Conservation (phyloP, 225 moss, liverwort and hornwort species). For the Sphagnum tenellum region DNA sequence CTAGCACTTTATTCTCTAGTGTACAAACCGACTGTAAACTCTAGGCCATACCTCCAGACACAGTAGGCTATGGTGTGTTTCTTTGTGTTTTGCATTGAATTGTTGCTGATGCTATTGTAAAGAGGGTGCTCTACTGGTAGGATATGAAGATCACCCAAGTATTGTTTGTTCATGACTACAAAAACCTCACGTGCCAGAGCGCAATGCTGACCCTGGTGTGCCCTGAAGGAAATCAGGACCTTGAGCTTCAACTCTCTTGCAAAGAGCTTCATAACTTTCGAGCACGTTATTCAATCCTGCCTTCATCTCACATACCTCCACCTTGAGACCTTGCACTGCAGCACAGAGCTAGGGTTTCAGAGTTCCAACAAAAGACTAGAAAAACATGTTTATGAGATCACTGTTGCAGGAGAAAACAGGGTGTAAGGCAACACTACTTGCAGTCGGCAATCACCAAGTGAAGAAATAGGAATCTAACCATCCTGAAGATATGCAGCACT, state of each 20-base stretch:
- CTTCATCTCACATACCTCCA: conserved; percentile 72
- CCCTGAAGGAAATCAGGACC: conserved; percentile 36
- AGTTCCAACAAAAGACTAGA: no score
- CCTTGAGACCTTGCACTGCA: conserved; percentile 71
- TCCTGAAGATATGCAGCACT: conserved; percentile 67
- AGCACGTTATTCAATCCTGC: conserved; percentile 44
- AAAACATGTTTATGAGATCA: background rate
- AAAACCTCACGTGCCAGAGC: background rate
- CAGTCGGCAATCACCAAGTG: background rate
- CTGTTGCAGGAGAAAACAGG: conserved; percentile 1
- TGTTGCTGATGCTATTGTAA: no score
- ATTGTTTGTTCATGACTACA: no score
- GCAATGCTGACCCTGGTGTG: conserved; percentile 13
- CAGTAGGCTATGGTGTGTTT: no score
- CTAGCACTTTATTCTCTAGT: no score
- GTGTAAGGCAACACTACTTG: background rate
- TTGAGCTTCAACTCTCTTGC: conserved; percentile 50
- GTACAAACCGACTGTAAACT: no score
- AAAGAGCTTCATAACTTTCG: conserved; percentile 52
- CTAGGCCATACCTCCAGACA: no score
- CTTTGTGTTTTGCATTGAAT: no score
- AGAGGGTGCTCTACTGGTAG: no score
- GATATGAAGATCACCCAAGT: no score
- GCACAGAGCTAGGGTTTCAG: background rate
- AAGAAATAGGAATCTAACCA: conserved; percentile 21